Base-by-base conservation (phyloP, 2,329 filamentous ascomycete genomes). In the Cercospora berteroae region DNA sequence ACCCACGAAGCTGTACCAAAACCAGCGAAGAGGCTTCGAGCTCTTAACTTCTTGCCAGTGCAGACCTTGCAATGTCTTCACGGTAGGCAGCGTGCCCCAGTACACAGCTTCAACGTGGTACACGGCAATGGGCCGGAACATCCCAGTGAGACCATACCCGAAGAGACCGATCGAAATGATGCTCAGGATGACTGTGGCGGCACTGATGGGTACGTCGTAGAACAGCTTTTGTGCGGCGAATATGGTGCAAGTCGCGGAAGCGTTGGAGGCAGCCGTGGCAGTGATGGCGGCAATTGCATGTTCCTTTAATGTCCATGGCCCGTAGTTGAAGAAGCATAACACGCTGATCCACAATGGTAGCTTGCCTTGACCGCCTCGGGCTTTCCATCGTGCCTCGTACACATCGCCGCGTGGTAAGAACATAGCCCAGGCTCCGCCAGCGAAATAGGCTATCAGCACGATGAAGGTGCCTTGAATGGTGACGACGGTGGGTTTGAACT, bases 61-160 rank as follows among this genome's bases (percentile, higher is more conserved):
- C 4, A 87, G 78, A 0, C 83, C 83, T 68, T 87, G 85, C 7
- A 86, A 81, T 0, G 81, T 82, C 70, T 86, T 86, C 61, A 86
- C 83, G 0, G 81, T 83, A 0, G 85, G 85, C 4, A 87, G 74
- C 5, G 79, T 84, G 39, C 79, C 78, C 85, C 85, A 87, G 75
- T 86, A 87, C 2, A 87, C 85, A 1, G 84, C 81, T 13, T 87
- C 85, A 5, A 84, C 82, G 61, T 86, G 84, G 80, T 83, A 87
- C 10, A 87, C 85, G 1, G 81, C 80, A 42, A 87, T 80, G 0
- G 85, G 85, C 0, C 85, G 83, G 72, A 87, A 74, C 2, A 87
- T 56, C 7, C 85, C 85, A 52, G 81, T 83, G 3, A 87, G 74
- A 1, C 84, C 85, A 48, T 86, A 87, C 1, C 85, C 85, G 63